Base-by-base conservation (phyloP, 2,329 filamentous ascomycete genomes). In the Aspergillus sp. region DNA sequence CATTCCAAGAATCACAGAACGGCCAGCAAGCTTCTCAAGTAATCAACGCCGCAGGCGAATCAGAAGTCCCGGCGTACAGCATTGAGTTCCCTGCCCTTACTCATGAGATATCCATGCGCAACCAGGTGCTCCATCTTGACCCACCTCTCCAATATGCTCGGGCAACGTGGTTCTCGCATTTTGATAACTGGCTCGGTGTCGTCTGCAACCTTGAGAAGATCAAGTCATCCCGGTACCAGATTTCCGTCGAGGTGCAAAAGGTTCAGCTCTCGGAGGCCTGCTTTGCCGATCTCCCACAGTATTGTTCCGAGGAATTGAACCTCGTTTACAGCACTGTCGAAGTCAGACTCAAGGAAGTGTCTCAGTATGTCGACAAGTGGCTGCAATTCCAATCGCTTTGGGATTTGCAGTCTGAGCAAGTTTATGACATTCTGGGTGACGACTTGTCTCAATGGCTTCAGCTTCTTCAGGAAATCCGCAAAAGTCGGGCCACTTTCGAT, bases 311-410 rank as follows among this genome's bases (percentile, higher is more conserved):
- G 47, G 85, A 89, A 56, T 83, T 99, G 18, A 84, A 87, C 45
- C 84, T 88, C 59, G 93, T 96, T 1, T 97, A 98, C 71, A 83
- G 83, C 34, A 87, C 89, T 0, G 85, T 99, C 9, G 93, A 98
- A 74, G 85, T 85, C 63, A 96, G 95, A 75, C 78, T 99, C 4
- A 81, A 83, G 15, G 87, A 89, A 43, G 91, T 98, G 32, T 85
- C 89, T 38, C 81, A 82, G 4, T 99, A 99, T 66, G 91, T 99
- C 9, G 92, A 97, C 71, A 96, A 98, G 75, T 99, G 95, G 95
- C 82, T 99, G 45, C 95, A 97, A 67, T 99, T 98, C 76, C 95
- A 99, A 75, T 98, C 93, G 6, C 83, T 99, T 0, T 99, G 95
- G 95, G 95, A 99, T 78, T 82, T 99, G 56, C 93, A 96, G 72